phyloP scores from a whole-genome alignment of 225 moss, liverwort and hornwort species.

The Pleurozium schreberi region DNA sequence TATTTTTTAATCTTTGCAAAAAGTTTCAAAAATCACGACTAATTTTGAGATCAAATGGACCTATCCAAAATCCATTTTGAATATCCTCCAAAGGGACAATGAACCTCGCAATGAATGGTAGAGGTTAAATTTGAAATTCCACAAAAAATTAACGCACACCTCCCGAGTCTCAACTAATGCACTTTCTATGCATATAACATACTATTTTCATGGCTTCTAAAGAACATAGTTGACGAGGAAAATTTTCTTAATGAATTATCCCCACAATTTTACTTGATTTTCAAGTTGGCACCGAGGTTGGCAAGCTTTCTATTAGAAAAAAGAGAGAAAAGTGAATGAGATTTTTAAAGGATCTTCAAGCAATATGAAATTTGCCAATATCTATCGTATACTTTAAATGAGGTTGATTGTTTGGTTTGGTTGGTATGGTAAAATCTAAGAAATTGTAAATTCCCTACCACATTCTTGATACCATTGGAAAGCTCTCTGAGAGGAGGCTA shows the following conservation, averaged over 20 bases:
- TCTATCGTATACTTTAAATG: too few species aligned
- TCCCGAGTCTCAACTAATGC: neutral
- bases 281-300: accelerated
- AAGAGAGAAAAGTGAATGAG: neutral
- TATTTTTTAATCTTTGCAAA: neutral
- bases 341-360: accelerated
- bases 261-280: neutral
- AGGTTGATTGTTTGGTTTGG: too few species aligned
- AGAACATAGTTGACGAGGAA: accelerated
- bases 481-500: too few species aligned
- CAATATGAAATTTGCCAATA: neutral
- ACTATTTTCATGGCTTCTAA: neutral
- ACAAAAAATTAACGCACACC: neutral
- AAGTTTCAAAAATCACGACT: accelerated
- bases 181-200: neutral
- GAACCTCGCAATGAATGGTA: too few species aligned
- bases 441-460: too few species aligned
- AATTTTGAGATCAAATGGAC: neutral
- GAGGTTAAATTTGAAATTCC: neutral
- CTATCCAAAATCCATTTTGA: neutral
- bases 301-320: neutral
- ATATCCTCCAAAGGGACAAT: accelerated
- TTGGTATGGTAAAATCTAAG: too few species aligned
- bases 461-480: too few species aligned
- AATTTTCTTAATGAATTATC: accelerated